Evolutionary conservation across 805 yeast genomes (phyloP).

Genomic region (Komagataella phaffii): DNA sequence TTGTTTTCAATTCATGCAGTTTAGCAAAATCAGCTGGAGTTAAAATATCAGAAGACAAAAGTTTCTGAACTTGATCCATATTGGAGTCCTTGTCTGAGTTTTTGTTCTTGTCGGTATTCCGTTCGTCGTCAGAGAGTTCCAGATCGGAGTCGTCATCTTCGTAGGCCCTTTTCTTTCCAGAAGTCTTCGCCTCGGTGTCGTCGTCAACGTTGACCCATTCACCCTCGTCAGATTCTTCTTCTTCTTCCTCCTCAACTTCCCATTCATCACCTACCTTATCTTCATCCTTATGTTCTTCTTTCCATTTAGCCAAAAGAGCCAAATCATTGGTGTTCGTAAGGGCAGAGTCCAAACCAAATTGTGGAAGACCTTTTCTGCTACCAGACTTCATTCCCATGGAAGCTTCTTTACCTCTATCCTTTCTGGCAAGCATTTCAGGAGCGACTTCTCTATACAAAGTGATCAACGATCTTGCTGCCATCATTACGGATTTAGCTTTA

Average conservation of each 20-base stretch:
- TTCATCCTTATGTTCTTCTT: slow-evolving; percentile 41
- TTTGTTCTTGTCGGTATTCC: slow-evolving; percentile 18
- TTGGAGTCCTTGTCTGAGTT: slow-evolving; percentile 15
- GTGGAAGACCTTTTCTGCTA: slow-evolving; percentile 37
- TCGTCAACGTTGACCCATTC: slow-evolving; percentile 73
- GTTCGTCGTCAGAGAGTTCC: slow-evolving; percentile 32
- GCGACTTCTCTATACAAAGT: slow-evolving; percentile 87
- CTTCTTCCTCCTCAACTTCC: slow-evolving; percentile 42
- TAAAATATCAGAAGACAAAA: slow-evolving; percentile 64
- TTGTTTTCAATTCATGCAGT: slow-evolving; percentile 71
- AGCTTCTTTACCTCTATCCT: slow-evolving; percentile 90
- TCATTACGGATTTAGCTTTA: slow-evolving; percentile 84
- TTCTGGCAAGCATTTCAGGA: slow-evolving; percentile 83
- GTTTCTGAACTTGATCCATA: slow-evolving; percentile 31
- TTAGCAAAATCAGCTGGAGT: slow-evolving; percentile 98
- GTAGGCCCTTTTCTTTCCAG: slow-evolving; percentile 16
- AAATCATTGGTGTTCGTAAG: slow-evolving; percentile 80
- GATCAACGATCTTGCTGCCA: slow-evolving; percentile 85
- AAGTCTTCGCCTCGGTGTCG: slow-evolving; percentile 19
- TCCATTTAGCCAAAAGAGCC: slow-evolving; percentile 84
- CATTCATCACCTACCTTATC: slow-evolving; percentile 43
- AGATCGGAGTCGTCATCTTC: slow-evolving; percentile 32
- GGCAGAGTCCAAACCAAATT: slow-evolving; percentile 63
- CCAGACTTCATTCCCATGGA: slow-evolving; percentile 65
- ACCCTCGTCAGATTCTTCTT: slow-evolving; percentile 42